Percentiles rank a stretch among this genome's conserved stretches.
Evolutionary conservation across 2,329 filamentous ascomycete genomes (phyloP).

Genomic region (Clarireedia monteithiana): DNA sequence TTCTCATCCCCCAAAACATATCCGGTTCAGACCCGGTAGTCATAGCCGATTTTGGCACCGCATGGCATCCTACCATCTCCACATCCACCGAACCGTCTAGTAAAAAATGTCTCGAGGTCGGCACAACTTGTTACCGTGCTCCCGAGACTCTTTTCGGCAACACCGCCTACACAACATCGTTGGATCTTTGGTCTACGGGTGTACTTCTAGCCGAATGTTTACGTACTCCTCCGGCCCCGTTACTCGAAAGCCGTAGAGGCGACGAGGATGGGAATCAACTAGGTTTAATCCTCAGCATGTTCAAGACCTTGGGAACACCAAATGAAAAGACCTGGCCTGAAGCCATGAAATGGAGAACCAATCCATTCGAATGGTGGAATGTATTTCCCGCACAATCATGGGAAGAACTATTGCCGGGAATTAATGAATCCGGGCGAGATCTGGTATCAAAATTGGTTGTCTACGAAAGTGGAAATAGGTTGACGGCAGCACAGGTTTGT

Average conservation of each 20-base stretch:
- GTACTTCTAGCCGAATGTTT: conserved; percentile 74
- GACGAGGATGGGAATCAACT: conserved; percentile 85
- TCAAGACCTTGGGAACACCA: conserved; percentile 84
- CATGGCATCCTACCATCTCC: conserved; percentile 60
- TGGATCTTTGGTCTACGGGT: conserved; percentile 89
- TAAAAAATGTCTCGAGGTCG: conserved; percentile 83
- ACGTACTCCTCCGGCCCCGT: conserved; percentile 44
- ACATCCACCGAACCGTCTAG: conserved; percentile 50
- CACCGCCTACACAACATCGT: conserved; percentile 57
- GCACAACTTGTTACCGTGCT: conserved; percentile 83
- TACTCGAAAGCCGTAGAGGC: conserved; percentile 71
- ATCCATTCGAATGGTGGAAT: conserved; percentile 87
- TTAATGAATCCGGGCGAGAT: conserved; percentile 50
- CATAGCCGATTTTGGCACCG: conserved; percentile 86
- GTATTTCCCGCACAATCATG: conserved; percentile 62
- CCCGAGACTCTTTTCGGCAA: conserved; percentile 88
- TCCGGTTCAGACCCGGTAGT: conserved; percentile 63
- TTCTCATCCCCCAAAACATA: conserved; percentile 51
- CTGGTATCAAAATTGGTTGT: conserved; percentile 61
- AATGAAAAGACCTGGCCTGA: conserved; percentile 77
- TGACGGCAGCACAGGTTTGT: conserved; percentile 56
- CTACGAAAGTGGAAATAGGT: conserved; percentile 62
- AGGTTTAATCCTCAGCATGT: conserved; percentile 84
- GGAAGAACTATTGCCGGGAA: conserved; percentile 59
- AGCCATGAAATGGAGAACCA: conserved; percentile 55